Percentiles rank a stretch among this genome's conserved stretches.
Conservation (phyloP, 2,329 filamentous ascomycete species). For the Pseudopyricularia javanii region DNA sequence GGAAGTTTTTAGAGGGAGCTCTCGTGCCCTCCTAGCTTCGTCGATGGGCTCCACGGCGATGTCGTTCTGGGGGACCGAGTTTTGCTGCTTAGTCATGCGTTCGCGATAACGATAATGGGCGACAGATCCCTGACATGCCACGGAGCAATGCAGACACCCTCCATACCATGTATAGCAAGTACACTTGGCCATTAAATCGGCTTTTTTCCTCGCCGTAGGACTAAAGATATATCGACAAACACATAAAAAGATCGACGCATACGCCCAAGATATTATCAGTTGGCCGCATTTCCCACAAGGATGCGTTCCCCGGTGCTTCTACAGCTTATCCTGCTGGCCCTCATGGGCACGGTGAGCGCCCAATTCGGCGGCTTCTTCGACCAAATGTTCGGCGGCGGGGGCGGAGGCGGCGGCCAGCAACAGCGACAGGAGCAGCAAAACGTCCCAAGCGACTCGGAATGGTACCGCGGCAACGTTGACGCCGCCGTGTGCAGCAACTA, state of each 20-base stretch:
- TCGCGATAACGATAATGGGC: slow-evolving; percentile 5
- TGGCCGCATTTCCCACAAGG: neutral
- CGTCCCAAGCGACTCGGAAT: slow-evolving; percentile 68
- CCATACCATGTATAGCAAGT: neutral
- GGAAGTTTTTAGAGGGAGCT: neutral
- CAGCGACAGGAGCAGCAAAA: slow-evolving; percentile 57
- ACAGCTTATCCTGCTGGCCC: slow-evolving; percentile 37
- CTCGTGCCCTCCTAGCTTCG: neutral
- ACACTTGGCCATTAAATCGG: neutral
- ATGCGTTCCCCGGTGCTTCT: slow-evolving; percentile 18
- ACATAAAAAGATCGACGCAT: neutral
- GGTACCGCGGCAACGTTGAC: slow-evolving; percentile 43
- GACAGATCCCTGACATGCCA: neutral
- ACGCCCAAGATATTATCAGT: neutral
- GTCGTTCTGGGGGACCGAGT: neutral
- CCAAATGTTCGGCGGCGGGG: slow-evolving; percentile 74
- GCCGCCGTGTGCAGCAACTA: slow-evolving; percentile 83
- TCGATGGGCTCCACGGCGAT: neutral
- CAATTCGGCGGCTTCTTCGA: slow-evolving; percentile 93
- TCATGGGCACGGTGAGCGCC: slow-evolving; percentile 51
- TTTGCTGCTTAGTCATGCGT: slow-evolving; percentile 4
- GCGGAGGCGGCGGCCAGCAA: slow-evolving; percentile 32
- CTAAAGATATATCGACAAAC: no score
- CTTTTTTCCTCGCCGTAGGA: no score
- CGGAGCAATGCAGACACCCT: neutral